Conservation (phyloP, 306 rosid genomes). For the Prunus mira region DNA sequence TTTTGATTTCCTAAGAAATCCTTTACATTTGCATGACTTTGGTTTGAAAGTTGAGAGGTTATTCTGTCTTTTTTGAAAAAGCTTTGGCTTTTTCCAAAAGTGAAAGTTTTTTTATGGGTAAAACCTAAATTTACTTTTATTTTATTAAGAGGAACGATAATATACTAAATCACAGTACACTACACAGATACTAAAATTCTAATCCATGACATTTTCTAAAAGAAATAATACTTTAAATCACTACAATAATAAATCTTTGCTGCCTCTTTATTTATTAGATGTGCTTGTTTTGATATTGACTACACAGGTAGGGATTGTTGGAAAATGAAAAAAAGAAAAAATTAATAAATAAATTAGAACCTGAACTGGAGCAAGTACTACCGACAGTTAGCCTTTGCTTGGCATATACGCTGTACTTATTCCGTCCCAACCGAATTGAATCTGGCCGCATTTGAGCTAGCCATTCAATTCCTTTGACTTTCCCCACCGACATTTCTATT, state of each 20-base stretch:
- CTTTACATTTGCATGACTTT: no score
- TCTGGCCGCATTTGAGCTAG: neutral
- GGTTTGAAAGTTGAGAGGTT: no score
- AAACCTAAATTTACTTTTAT: no score
- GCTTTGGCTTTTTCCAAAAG: no score
- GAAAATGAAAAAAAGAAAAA: neutral
- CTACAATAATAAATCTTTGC: neutral
- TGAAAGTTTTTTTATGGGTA: no score
- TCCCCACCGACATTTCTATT: neutral
- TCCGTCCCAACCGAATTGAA: neutral
- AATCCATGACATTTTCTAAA: no score
- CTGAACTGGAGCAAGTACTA: neutral
- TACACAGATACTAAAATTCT: rapidly evolving
- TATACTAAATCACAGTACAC: no score
- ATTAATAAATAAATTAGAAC: no score
- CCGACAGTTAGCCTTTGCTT: neutral
- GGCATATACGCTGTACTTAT: neutral
- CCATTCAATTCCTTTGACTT: neutral
- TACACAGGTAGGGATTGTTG: no score
- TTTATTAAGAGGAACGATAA: rapidly evolving
- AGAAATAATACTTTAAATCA: neutral
- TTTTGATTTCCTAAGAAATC: no score
- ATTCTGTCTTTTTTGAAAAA: no score
- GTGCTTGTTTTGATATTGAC: neutral
- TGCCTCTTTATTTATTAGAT: no score